Evolutionary conservation across 73 alveolate species (phyloP), one percentile per base, ranked within the genome.

Genomic region (Paramecium sonneborni): DNA sequence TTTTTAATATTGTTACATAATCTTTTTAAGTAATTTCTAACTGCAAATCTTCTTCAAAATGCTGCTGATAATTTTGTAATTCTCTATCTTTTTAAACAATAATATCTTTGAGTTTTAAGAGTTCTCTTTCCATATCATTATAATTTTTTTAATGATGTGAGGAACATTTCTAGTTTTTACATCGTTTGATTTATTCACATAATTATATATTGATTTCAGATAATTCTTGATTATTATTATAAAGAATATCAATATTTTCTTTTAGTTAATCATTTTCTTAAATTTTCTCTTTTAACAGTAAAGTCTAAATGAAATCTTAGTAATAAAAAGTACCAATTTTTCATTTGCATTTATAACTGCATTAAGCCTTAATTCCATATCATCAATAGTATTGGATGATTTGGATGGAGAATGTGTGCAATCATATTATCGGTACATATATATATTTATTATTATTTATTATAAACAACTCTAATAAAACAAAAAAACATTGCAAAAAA

Each of bases 331-430:
- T 74, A 74, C 87, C 87, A 74, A 39, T 74, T 74, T 74, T 39
- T 74, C 87, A 74, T 74, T 74, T 11, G 87, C 87, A 37, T 34
- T 39, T 18, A 74, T 74, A n/a, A 74, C 87, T 15, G 58, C 67
- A 34, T 34, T 37, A 10, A 74, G 87, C 18, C 87, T 34, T 37
- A 14, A 3, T 20, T 74, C 87, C 58, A 74, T 34, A 20, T 74
- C 87, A 35, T 74, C 87, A 14, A 74, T 39, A 6, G 56, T 37
- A 37, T 34, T 39, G 2, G 37, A 28, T 28, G 87, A 34, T 12
- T 39, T 28, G 18, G 87, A 34, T 28, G 87, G 87, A n/a, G 67
- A 37, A 30, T 74, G 32, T 11, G 62, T 18, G 5, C 32, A 74
- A 74, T 74, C 87, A 11, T 37, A 37, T 74, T 74, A 39, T 74